Percentiles rank a stretch among this genome's conserved stretches.
Conservation (phyloP, 2,329 filamentous ascomycete species). For the Fusarium sp. region DNA sequence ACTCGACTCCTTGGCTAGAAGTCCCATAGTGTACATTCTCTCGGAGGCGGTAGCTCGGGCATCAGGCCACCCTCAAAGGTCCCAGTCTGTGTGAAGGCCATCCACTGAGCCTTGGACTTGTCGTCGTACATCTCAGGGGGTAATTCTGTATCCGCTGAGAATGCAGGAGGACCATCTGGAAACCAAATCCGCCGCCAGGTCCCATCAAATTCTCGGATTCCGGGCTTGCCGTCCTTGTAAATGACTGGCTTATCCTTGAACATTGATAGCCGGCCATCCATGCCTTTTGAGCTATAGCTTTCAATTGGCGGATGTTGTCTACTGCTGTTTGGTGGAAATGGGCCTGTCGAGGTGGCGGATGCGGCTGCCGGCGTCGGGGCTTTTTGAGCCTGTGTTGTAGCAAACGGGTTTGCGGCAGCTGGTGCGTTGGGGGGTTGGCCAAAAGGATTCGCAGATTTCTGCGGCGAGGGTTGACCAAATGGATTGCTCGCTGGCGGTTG, state of each 20-base stretch:
- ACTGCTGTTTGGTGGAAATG: slow-evolving; percentile 56
- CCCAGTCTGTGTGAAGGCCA: slow-evolving; percentile 70
- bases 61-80: slow-evolving; percentile 76
- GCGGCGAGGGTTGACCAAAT: slow-evolving; percentile 40
- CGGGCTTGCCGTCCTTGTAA: slow-evolving; percentile 63
- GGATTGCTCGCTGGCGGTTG: slow-evolving; percentile 35
- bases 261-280: slow-evolving; percentile 57
- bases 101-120: slow-evolving; percentile 70
- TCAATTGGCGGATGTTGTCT: slow-evolving; percentile 56
- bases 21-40: slow-evolving; percentile 79
- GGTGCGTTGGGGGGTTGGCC: slow-evolving; percentile 38
- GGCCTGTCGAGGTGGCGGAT: slow-evolving; percentile 40
- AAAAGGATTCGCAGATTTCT: slow-evolving; percentile 35
- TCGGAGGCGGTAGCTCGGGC: slow-evolving; percentile 79
- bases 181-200: slow-evolving; percentile 75
- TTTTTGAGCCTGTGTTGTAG: slow-evolving; percentile 14
- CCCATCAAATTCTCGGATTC: slow-evolving; percentile 61
- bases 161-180: slow-evolving; percentile 72
- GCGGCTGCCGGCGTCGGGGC: background rate
- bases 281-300: slow-evolving; percentile 55
- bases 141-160: slow-evolving; percentile 71
- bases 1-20: slow-evolving; percentile 58
- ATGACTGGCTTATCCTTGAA: slow-evolving; percentile 73
- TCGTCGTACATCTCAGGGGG: slow-evolving; percentile 66
- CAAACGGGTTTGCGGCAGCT: slow-evolving; percentile 41